Evolutionary conservation across 2,329 filamentous ascomycete genomes (phyloP).

Genomic region (Hirsutella thompsonii): DNA sequence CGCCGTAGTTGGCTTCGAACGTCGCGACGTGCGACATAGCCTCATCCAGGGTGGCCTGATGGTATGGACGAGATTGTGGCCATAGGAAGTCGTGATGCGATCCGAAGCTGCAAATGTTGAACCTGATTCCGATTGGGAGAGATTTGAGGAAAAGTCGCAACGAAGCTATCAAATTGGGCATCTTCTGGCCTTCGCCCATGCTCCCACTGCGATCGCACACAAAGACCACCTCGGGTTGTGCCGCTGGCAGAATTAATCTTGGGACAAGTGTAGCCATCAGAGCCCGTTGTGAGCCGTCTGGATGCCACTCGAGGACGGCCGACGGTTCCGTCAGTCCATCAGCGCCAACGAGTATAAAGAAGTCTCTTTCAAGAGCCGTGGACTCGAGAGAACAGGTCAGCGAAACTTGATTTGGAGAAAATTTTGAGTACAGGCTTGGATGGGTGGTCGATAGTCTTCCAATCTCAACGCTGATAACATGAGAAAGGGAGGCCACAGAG

Average conservation of each 20-base stretch:
- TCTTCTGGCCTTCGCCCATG: constrained; percentile 36
- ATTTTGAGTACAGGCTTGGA: no score
- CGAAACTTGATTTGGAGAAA: constrained; percentile 14
- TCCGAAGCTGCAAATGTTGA: constrained; percentile 62
- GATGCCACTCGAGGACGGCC: constrained; percentile 53
- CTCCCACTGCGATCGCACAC: constrained; percentile 60
- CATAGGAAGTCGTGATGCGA: constrained; percentile 31
- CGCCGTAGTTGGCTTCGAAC: constrained; percentile 35
- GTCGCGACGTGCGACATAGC: constrained; percentile 27
- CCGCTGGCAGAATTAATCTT: constrained; percentile 47
- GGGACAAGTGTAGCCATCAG: constrained; percentile 62
- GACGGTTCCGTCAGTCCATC: constrained; percentile 47
- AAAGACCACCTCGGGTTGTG: constrained; percentile 53
- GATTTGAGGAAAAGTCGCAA: constrained; percentile 54
- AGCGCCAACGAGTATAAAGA: constrained; percentile 51
- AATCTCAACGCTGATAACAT: constrained; percentile 48
- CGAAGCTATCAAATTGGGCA: constrained; percentile 38
- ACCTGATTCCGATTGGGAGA: constrained; percentile 47
- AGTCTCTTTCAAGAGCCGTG: constrained; percentile 47
- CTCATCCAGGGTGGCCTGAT: constrained; percentile 25
- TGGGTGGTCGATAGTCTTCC: no score
- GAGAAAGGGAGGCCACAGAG: no score
- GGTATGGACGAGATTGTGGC: constrained; percentile 31
- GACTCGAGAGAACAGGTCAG: constrained; percentile 35
- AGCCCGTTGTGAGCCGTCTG: constrained; percentile 46